Base-by-base conservation (phyloP, 2,329 filamentous ascomycete genomes). In the Hymenoscyphus scutula region DNA sequence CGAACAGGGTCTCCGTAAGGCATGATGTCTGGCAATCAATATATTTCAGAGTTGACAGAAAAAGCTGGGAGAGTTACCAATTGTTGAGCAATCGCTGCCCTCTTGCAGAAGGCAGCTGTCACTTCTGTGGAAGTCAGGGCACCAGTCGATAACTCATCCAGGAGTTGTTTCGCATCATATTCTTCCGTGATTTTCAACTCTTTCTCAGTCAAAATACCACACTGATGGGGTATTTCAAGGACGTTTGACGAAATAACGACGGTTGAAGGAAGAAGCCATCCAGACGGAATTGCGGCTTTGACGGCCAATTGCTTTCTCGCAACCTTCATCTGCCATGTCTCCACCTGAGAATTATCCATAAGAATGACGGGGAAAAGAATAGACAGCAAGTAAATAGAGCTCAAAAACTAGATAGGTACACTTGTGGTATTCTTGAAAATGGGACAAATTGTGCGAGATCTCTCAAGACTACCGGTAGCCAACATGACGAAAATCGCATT, bases 1-100 rank as follows among this genome's bases (percentile, higher is more conserved):
- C 71, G 65, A 83, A 82, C 62, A 82, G 78, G 1, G 82, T 75
- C 62, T 82, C 80, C 3, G 74, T 77, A 30, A 78, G 68, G 54
- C 75, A 78, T 59, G 55, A 58, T 58, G 65, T 85, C 85, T 25
- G 80, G 83, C 80, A 23, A 48, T 53, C 30, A 25, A 37, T 25
- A 17, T 45, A 1, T 5, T 48, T 48, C n/a, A 17, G 8, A 41
- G 6, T 15, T 10, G 37, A 15, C 4, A 29, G 19, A 11, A 25
- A 45, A 23, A 13, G 19, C 23, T 17, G 10, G 19, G 17, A 37
- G 34, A 57, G 75, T 75, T 4, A 74, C 75, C 58, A 78, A 73
- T 64, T 81, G 79, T 53, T 81, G 79, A 1, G 78, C 78, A 34
- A 82, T 76, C 1, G 78, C 76, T 1, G 79, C 78, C 13, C 80